Evolutionary conservation across 2,329 filamentous ascomycete species (phyloP), one percentile per base, ranked within the genome.

Genomic region (Leptodontidium sp.): DNA sequence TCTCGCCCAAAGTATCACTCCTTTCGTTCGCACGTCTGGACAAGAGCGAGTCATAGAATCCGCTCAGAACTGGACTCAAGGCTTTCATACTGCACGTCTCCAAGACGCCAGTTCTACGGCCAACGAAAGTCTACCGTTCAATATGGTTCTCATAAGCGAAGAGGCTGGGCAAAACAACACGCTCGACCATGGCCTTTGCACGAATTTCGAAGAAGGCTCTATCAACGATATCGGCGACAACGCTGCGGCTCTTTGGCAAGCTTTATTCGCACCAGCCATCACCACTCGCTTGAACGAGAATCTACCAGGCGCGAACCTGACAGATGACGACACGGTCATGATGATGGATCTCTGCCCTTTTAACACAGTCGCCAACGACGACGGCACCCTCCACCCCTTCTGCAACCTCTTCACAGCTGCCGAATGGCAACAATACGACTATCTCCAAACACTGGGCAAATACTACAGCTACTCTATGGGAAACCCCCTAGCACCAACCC

Each of bases 261-360:
- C 84, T 5, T 82, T 86, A 5, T 97, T 96, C 77, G 84, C 88
- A 1, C 87, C 88, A 0, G 80, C 87, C 0, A 92, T 97, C 72
- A 85, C 86, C n/a, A 79, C 84, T 2, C 88, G 93, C 8, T 80
- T 97, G 50, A 93, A 94, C 77, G 75, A 81, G 15, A 87, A 90
- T 69, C 83, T 98, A 0, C 85, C 85, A 0, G 91, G 91, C 2
- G 89, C 87, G 5, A 88, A 91, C 70, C 79, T 97, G 52, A 87
- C 86, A 2, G 77, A 84, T 14, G 76, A 82, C 0, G 89, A 95
- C 43, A 87, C 89, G 0, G 82, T 94, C 67, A 87, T 86, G 67
- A 78, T 98, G 43, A 97, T 98, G 93, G 93, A 97, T 75, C 84
- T 97, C 69, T 98, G 94, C 76, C 90, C 94, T 0, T 97, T 93